Evolutionary conservation across 169 alveolate genomes (phyloP).

Genomic region (Eimeria sp.): DNA sequence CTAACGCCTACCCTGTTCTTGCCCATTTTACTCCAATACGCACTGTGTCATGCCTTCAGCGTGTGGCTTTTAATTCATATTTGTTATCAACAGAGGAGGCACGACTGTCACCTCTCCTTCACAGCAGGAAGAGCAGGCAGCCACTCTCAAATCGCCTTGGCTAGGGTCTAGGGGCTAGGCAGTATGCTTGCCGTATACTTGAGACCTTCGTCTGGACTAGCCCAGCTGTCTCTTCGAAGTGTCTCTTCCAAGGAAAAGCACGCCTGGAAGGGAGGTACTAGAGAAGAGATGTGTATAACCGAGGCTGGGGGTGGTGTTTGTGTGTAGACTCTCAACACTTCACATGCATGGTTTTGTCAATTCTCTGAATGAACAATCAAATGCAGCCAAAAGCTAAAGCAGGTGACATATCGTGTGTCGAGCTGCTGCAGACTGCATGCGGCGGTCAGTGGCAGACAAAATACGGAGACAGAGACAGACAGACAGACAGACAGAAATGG

Average conservation of each 20-base stretch:
- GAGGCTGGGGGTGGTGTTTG: neutral
- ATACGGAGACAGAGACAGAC: neutral
- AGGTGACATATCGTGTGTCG: neutral
- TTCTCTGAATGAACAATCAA: neutral
- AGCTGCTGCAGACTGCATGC: neutral
- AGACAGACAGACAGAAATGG: neutral
- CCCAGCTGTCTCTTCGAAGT: no score
- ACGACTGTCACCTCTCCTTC: neutral
- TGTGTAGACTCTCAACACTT: neutral
- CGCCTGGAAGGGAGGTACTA: no score
- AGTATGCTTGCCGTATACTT: neutral
- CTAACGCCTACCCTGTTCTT: neutral
- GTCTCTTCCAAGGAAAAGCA: no score
- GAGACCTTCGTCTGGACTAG: neutral
- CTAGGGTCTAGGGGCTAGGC: neutral
- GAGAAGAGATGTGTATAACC: neutral
- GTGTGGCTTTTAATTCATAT: neutral
- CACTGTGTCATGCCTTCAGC: neutral
- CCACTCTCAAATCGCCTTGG: no score
- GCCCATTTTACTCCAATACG: neutral
- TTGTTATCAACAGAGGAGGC: neutral
- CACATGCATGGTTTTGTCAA: neutral
- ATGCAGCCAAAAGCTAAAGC: neutral
- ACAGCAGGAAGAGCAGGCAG: neutral
- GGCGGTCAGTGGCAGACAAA: neutral